Base-by-base conservation (phyloP, 2,329 filamentous ascomycete species). In the Arthrocladium fulminans region DNA sequence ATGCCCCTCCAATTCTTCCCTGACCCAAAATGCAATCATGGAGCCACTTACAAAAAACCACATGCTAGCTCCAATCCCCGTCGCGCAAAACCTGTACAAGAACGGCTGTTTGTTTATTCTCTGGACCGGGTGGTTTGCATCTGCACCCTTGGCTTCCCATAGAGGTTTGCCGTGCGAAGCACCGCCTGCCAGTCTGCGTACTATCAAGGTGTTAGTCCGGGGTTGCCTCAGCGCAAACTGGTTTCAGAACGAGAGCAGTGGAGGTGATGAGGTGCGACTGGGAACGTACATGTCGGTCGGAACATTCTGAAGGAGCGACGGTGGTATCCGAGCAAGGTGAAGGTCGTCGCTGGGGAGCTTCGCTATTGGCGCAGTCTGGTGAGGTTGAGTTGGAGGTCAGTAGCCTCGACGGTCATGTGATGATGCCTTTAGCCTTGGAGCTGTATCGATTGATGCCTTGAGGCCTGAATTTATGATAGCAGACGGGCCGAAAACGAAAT, bases 41-140 rank as follows among this genome's bases (percentile, higher is more conserved):
- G 39, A 50, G 41, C 51, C 48, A 74, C 84, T 64, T 79, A 97
- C 89, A 69, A 92, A 98, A 73, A 98, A 97, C 92, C 92, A 98
- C 92, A 97, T 98, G 72, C 85, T 86, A 48, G 92, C 92, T 59
- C 88, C 86, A 54, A 98, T 76, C 53, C 83, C 86, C 38, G 88
- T 96, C 40, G 86, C 90, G 50, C 83, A 79, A 68, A 90, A 84
- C 65, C 87, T 81, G 74, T 97, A 95, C 57, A 95, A 13, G 5
- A 47, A 27, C 7, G 44, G 44, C 32, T 47, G 44, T 24, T 47
- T 47, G 32, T 29, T 17, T 10, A 47, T 19, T 20, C 20, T 15
- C 15, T 12, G 9, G 22, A 47, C 44, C 8, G 44, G 44, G 20
- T 47, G 44, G 17, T 39, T 32, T 27, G 44, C 44, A 23, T 47